Evolutionary conservation across 371 early-diverging fungal genomes (phyloP).

Genomic region (Lichtheimia ornata): DNA sequence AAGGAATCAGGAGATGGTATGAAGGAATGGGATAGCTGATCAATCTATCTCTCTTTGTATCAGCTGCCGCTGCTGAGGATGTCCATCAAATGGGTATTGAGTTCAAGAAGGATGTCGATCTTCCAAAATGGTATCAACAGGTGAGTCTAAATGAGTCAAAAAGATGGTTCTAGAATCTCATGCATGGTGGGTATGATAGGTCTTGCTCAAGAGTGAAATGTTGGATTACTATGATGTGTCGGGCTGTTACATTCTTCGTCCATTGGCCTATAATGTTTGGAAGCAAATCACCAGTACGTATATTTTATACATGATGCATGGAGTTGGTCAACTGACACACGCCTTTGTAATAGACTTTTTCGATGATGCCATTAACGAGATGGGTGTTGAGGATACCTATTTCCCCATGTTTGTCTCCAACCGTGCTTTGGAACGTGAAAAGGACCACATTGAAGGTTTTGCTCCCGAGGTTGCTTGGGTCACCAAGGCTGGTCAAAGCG

Average conservation of each 20-base stretch:
- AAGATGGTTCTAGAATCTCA: not conserved
- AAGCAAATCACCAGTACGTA: slow-evolving; percentile 85
- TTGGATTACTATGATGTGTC: slow-evolving; percentile 99
- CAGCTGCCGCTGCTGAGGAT: slow-evolving; percentile 40
- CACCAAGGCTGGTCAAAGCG: slow-evolving; percentile 94
- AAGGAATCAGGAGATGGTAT: not conserved
- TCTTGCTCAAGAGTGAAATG: slow-evolving; percentile 96
- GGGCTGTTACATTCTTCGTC: slow-evolving; percentile 99
- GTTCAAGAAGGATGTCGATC: slow-evolving; percentile 91
- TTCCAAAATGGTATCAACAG: slow-evolving; percentile 94
- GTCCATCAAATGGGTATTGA: slow-evolving; percentile 88
- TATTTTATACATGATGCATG: too few relatives aligned
- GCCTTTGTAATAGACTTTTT: slow-evolving; percentile 79
- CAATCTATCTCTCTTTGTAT: not conserved
- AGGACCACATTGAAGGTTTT: slow-evolving; percentile 99
- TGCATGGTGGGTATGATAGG: slow-evolving; percentile 32
- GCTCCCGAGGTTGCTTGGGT: slow-evolving; percentile 99
- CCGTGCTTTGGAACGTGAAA: slow-evolving; percentile 92
- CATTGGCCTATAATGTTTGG: slow-evolving; percentile 98
- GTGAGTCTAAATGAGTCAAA: slow-evolving; percentile 37
- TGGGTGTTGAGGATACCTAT: slow-evolving; percentile 98
- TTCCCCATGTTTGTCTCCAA: slow-evolving; percentile 99
- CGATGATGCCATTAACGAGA: slow-evolving; percentile 85
- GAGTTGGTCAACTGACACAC: too few relatives aligned
- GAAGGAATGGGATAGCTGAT: too few relatives aligned